phyloP scores from a whole-genome alignment of 306 rosid genomes.

The Chamaecrista fasciculata region DNA sequence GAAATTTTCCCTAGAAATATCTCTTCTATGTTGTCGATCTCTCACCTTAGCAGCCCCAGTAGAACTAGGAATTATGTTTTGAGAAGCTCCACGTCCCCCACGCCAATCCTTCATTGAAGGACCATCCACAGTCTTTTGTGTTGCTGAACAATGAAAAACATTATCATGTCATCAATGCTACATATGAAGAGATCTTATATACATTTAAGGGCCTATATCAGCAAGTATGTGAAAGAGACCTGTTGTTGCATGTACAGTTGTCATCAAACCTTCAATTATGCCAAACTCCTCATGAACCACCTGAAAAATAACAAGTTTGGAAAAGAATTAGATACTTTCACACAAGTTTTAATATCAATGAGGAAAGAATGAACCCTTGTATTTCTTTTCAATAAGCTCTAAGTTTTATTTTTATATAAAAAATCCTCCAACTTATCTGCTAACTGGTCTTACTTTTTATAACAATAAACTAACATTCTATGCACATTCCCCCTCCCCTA shows the following conservation, averaged over 20 bases:
- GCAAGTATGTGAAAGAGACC: constrained; percentile 44
- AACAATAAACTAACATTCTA: background rate
- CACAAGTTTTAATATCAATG: background rate
- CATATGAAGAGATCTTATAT: background rate
- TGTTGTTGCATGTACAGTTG: constrained; percentile 99
- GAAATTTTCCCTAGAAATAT: background rate
- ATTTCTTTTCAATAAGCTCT: background rate
- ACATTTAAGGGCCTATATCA: background rate
- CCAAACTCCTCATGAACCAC: constrained; percentile 97
- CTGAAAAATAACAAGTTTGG: constrained; percentile 34
- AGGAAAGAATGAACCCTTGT: background rate
- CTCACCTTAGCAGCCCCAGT: constrained; percentile 99
- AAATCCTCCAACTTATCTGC: background rate
- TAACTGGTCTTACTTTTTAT: background rate
- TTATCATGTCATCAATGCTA: constrained; percentile 19
- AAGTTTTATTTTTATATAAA: background rate
- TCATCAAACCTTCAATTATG: constrained; percentile 94
- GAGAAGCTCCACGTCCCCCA: constrained; percentile 97
- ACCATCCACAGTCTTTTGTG: constrained; percentile 97
- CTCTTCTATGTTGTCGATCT: background rate
- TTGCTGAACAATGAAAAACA: constrained; percentile 57
- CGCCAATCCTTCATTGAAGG: constrained; percentile 99
- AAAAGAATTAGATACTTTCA: background rate
- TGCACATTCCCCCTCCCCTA: too few species aligned
- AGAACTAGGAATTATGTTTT: constrained; percentile 96